phyloP scores from a whole-genome alignment of 805 yeast genomes.

The Brettanomyces naardenensis region DNA sequence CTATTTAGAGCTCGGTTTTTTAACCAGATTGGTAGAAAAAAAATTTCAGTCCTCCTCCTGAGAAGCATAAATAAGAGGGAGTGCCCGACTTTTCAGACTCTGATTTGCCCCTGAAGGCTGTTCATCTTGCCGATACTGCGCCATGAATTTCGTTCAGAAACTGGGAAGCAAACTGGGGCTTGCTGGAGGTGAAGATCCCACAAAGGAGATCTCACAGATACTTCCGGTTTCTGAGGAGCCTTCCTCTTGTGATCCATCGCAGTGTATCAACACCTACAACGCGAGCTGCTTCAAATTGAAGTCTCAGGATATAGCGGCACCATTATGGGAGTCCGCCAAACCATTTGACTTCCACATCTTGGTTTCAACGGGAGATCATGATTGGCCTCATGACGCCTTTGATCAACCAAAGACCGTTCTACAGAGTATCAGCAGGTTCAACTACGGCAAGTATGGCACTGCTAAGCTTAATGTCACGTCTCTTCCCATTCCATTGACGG shows the following conservation, averaged over 20 bases:
- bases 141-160: conserved; percentile 3
- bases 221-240: conserved; percentile 43
- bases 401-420: conserved; percentile 27
- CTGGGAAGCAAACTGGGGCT: conserved; percentile 1
- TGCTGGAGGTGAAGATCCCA: conserved; percentile 6
- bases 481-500: conserved; percentile 9
- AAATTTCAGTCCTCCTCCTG: no score
- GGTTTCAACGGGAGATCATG: conserved; percentile 75
- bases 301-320: conserved; percentile 16
- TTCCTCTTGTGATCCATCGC: conserved; percentile 40
- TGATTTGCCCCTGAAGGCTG: no score
- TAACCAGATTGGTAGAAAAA: no score
- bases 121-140: no score
- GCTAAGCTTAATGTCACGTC: conserved; percentile 18
- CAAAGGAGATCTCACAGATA: conserved; percentile 26
- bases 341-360: conserved; percentile 66
- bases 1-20: no score
- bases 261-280: conserved; percentile 32
- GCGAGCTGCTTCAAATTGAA: conserved; percentile 31
- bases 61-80: no score
- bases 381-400: conserved; percentile 77
- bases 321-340: conserved; percentile 64
- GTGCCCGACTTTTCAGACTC: no score
- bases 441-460: conserved; percentile 19
- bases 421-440: conserved; percentile 13